Evolutionary conservation across 2,329 filamentous ascomycete genomes (phyloP), one percentile per base, ranked within the genome.

Genomic region (Botrytis tulipae): DNA sequence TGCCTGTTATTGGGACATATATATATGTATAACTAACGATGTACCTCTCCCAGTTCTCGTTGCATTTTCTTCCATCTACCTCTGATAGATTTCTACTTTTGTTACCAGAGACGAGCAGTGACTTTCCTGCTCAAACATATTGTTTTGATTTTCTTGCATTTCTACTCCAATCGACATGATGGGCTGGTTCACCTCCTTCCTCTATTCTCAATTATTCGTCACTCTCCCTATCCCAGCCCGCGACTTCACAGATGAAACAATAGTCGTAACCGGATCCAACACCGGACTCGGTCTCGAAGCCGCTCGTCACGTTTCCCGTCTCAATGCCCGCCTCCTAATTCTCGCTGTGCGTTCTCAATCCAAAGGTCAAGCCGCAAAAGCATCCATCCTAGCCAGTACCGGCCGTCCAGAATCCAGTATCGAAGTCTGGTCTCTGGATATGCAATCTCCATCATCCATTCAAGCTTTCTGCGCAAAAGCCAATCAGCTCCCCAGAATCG

Each of bases 301-400:
- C 0, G 79, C 81, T 20, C 79, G 78, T 6, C 81, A 83, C 44
- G 16, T 74, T 16, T 77, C 83, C 12, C 73, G 71, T 0, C 81
- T 84, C 5, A 81, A 82, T 2, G 75, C 82, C 1, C 76, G 76
- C 0, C 81, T 78, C 9, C 76, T 86, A 1, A 82, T 86, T 35
- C 78, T 87, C 51, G 85, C 80, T 7, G 83, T 84, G 3, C 81
- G 85, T 29, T 80, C 77, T 62, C 72, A 78, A 1, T 77, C 79
- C 7, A 83, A 83, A 75, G 84, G 82, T 54, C 77, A 81, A 70
- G 75, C 70, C 7, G 83, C 83, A 1, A 80, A 80, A 42, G 42
- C 73, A 20, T 74, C 77, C 14, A 80, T 84, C 54, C 73, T 79
- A 51, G 65, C 71, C 44, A 37, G 40, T 1, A 42, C 40, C 16